Evolutionary conservation across 495 filamentous ascomycete species (phyloP).

Genomic region (Pyrenula aspistea): DNA sequence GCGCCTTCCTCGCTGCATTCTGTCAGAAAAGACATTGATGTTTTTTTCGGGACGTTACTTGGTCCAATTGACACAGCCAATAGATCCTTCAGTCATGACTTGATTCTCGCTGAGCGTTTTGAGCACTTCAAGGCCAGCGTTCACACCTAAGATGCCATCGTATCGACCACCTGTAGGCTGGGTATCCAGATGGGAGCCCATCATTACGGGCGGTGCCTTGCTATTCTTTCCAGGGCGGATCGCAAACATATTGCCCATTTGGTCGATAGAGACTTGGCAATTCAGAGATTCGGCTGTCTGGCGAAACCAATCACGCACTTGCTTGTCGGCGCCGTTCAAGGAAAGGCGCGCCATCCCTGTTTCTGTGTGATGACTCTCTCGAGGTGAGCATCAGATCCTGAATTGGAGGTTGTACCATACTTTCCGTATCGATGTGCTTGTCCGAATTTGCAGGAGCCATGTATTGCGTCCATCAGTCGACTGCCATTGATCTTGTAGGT

Average conservation of each 20-base stretch:
- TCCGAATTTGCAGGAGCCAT: constrained; percentile 24
- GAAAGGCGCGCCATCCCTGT: constrained; percentile 58
- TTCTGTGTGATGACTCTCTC: constrained; percentile 38
- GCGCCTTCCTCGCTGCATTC: constrained; percentile 56
- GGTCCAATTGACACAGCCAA: constrained; percentile 73
- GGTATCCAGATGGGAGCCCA: constrained; percentile 66
- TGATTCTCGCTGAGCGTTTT: constrained; percentile 54
- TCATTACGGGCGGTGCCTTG: constrained; percentile 50
- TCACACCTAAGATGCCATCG: constrained; percentile 66
- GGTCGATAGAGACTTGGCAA: constrained; percentile 48
- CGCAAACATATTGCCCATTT: constrained; percentile 71
- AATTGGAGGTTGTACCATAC: constrained; percentile 9
- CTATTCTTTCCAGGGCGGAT: constrained; percentile 44
- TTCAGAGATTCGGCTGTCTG: constrained; percentile 49
- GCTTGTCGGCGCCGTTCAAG: constrained; percentile 57
- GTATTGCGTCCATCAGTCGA: constrained; percentile 22
- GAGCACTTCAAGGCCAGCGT: constrained; percentile 61
- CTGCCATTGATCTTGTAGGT: constrained; percentile 15
- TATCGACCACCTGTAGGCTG: constrained; percentile 63
- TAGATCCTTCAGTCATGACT: constrained; percentile 55
- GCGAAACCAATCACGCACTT: constrained; percentile 66
- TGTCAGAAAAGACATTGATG: constrained; percentile 6
- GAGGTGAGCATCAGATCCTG: constrained; percentile 1
- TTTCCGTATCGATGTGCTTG: constrained; percentile 18
- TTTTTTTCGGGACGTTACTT: constrained; percentile 32